Evolutionary conservation across 495 filamentous ascomycete species (phyloP), one percentile per base, ranked within the genome.

Genomic region (Daldinia vernicosa): DNA sequence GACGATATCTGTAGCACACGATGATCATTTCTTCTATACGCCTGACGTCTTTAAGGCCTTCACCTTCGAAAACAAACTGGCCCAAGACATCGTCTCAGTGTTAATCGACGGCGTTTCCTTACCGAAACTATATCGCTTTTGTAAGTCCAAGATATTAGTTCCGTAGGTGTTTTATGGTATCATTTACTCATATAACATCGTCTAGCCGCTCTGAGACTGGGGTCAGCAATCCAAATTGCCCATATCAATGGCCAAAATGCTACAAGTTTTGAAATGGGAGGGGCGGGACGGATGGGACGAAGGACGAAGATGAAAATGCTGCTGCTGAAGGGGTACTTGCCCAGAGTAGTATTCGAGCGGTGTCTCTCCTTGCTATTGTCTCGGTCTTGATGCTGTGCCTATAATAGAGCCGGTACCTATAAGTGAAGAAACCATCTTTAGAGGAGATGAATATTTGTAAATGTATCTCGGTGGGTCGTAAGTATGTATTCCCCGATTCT

Each of bases 1-100:
- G 7, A 74, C 84, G 5, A 69, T 85, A n/a, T 47, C 56, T 6
- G 78, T 80, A 0, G 84, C 84, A 0, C 78, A 87, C 61, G 85
- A 88, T 69, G 83, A 84, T 2, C 85, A 88, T 59, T 79, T 88
- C 39, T 50, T 43, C 0, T 78, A 69, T 58, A 17, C 52, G 22
- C 51, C 67, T 5, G 76, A 79, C 54, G 60, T 77, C 37, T 76
- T 80, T 60, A 75, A 72, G 59, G 70, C 50, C 4, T 79, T 78
- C 58, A 56, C 28, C 4, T 77, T 79, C 40, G 7, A 54, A 32
- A 80, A 79, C 27, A 43, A 39, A 17, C 59, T 80, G 12, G 69
- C 51, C 3, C 27, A 40, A 4, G 70, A 77, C 27, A 66, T 80
- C 5, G 75, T 77, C 1, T 72, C 78, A 3, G 72, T 79, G n/a